Percentiles rank a stretch among this genome's conserved stretches.
These are phyloP conservation scores for Daedaleopsis nitida DNA, from an alignment of 768 basidiomycete genomes.

Conservation along the genomic window DNA sequence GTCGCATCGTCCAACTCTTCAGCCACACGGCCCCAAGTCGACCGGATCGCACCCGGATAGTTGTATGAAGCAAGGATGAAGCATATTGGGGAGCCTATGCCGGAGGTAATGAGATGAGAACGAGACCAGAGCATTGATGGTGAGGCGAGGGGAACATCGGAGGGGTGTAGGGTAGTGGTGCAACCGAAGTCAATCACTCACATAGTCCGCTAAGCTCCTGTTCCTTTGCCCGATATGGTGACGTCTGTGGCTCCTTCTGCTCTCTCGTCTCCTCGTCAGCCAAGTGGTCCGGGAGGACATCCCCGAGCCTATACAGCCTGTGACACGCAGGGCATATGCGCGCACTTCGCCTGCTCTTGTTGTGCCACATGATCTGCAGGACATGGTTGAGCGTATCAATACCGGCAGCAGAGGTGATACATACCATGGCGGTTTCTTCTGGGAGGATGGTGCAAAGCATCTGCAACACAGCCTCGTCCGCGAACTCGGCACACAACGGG, in stretches of 20 bases:
- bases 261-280: constrained; percentile 17
- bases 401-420: constrained; percentile 23
- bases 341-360: constrained; percentile 71
- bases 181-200: constrained; percentile 37
- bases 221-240: constrained; percentile 53
- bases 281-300: constrained; percentile 51
- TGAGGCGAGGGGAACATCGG: too few relatives aligned
- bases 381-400: background rate
- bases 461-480: constrained; percentile 71
- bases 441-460: constrained; percentile 73
- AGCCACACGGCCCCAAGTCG: constrained; percentile 67
- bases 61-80: constrained; percentile 72
- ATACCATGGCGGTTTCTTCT: constrained; percentile 69
- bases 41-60: constrained; percentile 62
- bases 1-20: constrained; percentile 69
- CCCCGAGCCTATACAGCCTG: constrained; percentile 70
- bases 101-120: background rate
- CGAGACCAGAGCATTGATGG: background rate
- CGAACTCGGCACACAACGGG: constrained; percentile 74
- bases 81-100: constrained; percentile 73
- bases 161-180: background rate
- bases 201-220: constrained; percentile 79
- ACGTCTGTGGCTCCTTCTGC: constrained; percentile 21
- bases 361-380: constrained; percentile 77
- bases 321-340: constrained; percentile 81